Conservation (phyloP, 2,329 filamentous ascomycete genomes). For the Plenodomus tracheiphilus region DNA sequence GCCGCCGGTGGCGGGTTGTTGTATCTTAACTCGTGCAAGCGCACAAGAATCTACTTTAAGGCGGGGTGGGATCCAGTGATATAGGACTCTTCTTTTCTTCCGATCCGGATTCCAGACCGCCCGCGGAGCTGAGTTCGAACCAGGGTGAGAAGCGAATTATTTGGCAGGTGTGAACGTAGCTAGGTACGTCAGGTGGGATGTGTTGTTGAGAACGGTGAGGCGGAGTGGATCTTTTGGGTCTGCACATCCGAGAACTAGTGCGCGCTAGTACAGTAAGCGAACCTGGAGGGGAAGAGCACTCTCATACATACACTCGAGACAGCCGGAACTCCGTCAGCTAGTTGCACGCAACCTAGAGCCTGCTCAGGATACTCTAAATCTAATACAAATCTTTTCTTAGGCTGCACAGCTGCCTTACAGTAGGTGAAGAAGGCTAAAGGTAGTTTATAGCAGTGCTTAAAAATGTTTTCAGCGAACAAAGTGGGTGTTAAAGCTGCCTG, state of each 20-base stretch:
- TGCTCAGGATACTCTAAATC: too few relatives aligned
- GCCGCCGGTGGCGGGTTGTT: constrained; percentile 20
- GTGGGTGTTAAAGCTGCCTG: too few relatives aligned
- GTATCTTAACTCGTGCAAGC: constrained; percentile 16
- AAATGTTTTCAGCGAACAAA: too few relatives aligned
- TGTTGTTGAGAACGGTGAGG: constrained; percentile 10
- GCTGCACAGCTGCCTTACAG: too few relatives aligned
- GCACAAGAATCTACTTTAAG: constrained; percentile 12
- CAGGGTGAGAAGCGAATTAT: neutral
- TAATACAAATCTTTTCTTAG: too few relatives aligned
- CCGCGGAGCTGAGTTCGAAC: neutral
- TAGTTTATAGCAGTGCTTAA: too few relatives aligned
- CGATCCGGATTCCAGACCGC: neutral
- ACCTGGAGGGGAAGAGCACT: neutral
- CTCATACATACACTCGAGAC: too few relatives aligned
- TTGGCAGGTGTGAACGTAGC: constrained; percentile 5
- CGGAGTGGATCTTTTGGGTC: constrained; percentile 16
- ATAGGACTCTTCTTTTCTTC: neutral
- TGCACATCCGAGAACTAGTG: constrained; percentile 23
- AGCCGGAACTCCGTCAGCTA: too few relatives aligned
- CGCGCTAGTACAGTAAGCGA: constrained; percentile 26
- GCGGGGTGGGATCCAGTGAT: constrained; percentile 2
- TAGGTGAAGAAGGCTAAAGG: too few relatives aligned
- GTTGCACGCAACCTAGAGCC: too few relatives aligned
- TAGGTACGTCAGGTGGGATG: constrained; percentile 5